Percentiles rank a stretch among this genome's conserved stretches.
Evolutionary conservation across 1,284 basidiomycete genomes (phyloP).

Genomic region (Naganishia cerealis): DNA sequence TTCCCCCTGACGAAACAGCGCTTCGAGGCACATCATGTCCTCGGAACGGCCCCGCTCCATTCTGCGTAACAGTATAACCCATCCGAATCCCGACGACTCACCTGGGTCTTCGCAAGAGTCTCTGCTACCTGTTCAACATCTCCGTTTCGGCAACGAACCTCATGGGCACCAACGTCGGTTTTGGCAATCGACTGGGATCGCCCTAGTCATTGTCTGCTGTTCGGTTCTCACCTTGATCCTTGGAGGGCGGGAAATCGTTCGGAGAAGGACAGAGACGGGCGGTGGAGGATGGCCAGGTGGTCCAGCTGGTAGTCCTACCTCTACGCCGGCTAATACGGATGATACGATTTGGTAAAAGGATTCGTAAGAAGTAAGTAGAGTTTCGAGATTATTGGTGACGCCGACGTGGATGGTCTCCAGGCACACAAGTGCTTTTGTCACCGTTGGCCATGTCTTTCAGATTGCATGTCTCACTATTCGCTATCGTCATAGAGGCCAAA

Average conservation of each 20-base stretch:
- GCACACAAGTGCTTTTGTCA: no score
- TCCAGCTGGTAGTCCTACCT: neutral
- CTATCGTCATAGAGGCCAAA: neutral
- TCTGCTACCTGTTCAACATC: constrained; percentile 8
- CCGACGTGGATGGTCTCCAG: no score
- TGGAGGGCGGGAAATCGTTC: constrained; percentile 14
- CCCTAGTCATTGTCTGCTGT: neutral
- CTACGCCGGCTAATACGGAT: no score
- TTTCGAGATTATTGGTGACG: no score
- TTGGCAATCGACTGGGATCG: constrained; percentile 17
- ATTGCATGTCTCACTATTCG: neutral
- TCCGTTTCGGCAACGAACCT: constrained; percentile 18
- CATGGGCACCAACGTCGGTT: constrained; percentile 12
- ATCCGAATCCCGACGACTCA: neutral
- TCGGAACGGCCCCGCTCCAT: constrained; percentile 17
- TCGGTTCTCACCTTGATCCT: neutral
- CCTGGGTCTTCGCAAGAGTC: neutral
- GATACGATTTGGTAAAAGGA: no score
- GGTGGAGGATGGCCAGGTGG: constrained; percentile 22
- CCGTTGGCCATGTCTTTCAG: no score
- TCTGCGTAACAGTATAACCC: constrained; percentile 6
- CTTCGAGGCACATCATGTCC: neutral
- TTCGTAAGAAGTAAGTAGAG: no score
- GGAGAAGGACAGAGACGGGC: constrained; percentile 1
- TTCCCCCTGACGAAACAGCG: no score